Evolutionary conservation across 306 rosid genomes (phyloP).

Genomic region (Senna tora): DNA sequence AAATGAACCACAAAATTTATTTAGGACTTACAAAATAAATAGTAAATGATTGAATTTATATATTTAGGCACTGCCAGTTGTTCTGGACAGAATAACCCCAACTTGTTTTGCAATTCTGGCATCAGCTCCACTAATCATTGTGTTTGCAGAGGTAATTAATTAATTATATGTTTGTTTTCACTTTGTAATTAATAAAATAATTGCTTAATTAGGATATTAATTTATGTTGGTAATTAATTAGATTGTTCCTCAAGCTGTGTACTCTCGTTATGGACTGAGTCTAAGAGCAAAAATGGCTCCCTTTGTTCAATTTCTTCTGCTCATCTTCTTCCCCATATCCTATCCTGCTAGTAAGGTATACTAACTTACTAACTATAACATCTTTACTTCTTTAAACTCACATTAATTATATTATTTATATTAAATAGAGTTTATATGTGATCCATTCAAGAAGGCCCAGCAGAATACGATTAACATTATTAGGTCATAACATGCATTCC

Average conservation of each 20-base stretch:
- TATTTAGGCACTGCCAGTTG: constrained; percentile 65
- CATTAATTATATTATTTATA: too few species aligned
- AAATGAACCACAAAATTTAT: too few species aligned
- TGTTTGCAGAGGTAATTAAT: constrained; percentile 65
- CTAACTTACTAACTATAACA: too few species aligned
- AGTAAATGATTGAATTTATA: not conserved
- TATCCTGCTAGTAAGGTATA: constrained; percentile 83
- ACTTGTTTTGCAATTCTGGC: constrained; percentile 57
- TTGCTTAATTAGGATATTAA: too few species aligned
- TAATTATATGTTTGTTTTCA: not conserved
- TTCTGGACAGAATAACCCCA: constrained; percentile 56
- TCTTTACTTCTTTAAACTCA: too few species aligned
- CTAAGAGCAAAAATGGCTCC: constrained; percentile 66
- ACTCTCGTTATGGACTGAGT: constrained; percentile 63
- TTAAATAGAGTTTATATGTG: too few species aligned
- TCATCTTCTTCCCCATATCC: constrained; percentile 70
- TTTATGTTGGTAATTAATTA: too few species aligned
- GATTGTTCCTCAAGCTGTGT: constrained; percentile 85
- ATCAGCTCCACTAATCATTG: constrained; percentile 54
- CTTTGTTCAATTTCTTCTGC: constrained; percentile 59
- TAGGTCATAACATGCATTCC: too few species aligned
- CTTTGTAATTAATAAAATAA: not conserved
- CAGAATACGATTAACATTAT: too few species aligned
- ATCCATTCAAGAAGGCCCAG: too few species aligned
- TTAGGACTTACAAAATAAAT: too few species aligned